Evolutionary conservation across 1,284 basidiomycete genomes (phyloP).

Genomic region (Sporisorium scitamineum): DNA sequence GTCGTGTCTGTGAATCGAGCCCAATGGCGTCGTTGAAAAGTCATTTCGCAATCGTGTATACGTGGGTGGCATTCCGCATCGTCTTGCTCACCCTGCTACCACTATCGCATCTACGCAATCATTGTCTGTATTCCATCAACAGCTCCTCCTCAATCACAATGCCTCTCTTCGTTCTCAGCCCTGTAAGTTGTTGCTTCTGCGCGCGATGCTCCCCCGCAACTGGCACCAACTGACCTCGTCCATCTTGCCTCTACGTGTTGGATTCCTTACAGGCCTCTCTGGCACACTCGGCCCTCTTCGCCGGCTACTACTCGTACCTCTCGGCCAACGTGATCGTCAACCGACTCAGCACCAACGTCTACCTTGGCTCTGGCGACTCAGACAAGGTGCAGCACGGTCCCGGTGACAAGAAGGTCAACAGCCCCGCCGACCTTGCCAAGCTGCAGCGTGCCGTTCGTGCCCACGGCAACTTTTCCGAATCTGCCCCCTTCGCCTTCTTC

Average conservation of each 20-base stretch:
- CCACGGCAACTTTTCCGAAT: constrained; percentile 66
- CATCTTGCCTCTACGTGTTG: constrained; percentile 1
- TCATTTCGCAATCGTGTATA: background rate
- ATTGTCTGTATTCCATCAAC: background rate
- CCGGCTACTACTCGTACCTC: constrained; percentile 66
- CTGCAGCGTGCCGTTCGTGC: constrained; percentile 61
- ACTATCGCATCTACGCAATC: constrained; percentile 12
- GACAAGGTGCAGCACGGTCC: constrained; percentile 32
- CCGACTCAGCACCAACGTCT: constrained; percentile 61
- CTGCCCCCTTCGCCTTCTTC: constrained; percentile 64
- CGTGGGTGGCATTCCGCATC: background rate
- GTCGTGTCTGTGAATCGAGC: background rate
- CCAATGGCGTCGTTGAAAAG: background rate
- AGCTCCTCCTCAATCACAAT: constrained; percentile 27
- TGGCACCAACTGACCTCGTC: background rate
- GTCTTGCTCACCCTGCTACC: background rate
- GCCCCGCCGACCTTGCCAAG: constrained; percentile 47
- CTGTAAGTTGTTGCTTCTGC: constrained; percentile 37
- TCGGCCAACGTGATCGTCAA: constrained; percentile 54
- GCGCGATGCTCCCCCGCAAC: no score
- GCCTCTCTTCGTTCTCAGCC: constrained; percentile 69
- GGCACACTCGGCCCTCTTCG: constrained; percentile 68
- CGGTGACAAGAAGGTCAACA: constrained; percentile 28
- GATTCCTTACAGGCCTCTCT: constrained; percentile 60
- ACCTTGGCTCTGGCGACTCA: constrained; percentile 49